Base-by-base conservation (phyloP, 2,329 filamentous ascomycete species). In the Penicillium sp. region DNA sequence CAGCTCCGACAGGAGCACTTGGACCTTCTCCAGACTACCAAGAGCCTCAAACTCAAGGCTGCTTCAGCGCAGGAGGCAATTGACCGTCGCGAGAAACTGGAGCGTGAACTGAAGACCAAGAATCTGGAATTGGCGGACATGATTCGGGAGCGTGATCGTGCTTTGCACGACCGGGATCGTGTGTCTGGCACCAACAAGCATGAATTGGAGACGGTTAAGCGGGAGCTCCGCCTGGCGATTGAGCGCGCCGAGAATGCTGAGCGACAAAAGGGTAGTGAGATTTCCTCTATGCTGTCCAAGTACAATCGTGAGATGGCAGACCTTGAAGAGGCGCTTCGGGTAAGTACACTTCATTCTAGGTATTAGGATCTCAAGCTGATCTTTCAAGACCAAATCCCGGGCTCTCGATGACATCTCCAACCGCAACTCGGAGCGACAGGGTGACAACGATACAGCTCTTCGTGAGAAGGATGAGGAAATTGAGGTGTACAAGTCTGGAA, bases 101-200 rank as follows among this genome's bases (percentile, higher is more conserved):
- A 96, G 69, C 84, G 90, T 22, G 92, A 98, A 68, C 84, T 98
- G 62, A 98, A 98, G 77, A 95, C 90, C 18, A 98, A 98, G 77
- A 98, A 98, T 60, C 72, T 98, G n/a, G 92, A 98, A 65, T 70
- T 98, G 45, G 92, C 92, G 20, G 88, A 96, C 62, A 96, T 98
- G 92, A 98, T 98, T 49, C 80, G 92, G 29, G 92, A 98, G 69
- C 78, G 92, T 52, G 92, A 98, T 59, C 80, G 92, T 48, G 92
- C 92, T 18, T 68, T 95, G 35, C 87, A 96, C 58, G 92, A 98
- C 47, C 87, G 89, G 62, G 92, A 98, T 60, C 80, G 92, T 38
- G 70, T 83, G n/a, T 79, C 74, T 35, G 92, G 92, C 33, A 84
- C 80, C 37, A 89, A 89, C 65, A 89, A 86, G 57, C 92, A 98